A percentile compares a stretch with the other conserved stretches of the same genome.
Evolutionary conservation across 1,284 basidiomycete genomes (phyloP).

Genomic region (Pterula multifida): DNA sequence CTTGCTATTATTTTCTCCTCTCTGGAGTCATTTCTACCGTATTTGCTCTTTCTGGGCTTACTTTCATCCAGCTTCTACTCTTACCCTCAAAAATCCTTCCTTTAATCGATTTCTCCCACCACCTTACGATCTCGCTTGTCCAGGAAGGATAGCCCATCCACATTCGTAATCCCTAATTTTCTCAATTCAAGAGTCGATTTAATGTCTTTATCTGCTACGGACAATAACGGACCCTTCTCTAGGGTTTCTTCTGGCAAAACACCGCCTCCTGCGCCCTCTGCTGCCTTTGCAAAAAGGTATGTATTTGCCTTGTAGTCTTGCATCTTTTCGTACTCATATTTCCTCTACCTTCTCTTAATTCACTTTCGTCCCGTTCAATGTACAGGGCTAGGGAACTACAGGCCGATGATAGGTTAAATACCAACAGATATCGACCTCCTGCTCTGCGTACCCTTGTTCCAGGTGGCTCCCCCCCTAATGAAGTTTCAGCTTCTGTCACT

Average conservation of each 20-base stretch:
- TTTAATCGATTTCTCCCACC: conserved; percentile 1
- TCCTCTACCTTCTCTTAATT: too few species aligned
- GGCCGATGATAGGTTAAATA: conserved; percentile 55
- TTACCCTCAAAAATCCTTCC: conserved; percentile 1
- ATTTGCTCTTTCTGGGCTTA: conserved; percentile 1
- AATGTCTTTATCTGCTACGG: conserved; percentile 80
- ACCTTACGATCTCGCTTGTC: conserved; percentile 2
- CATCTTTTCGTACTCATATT: conserved; percentile 10
- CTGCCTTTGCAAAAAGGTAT: conserved; percentile 79
- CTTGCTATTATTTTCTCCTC: not conserved
- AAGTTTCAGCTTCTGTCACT: conserved; percentile 38
- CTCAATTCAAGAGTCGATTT: conserved; percentile 50
- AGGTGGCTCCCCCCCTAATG: conserved; percentile 62
- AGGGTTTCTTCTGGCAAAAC: conserved; percentile 76
- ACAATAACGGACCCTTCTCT: conserved; percentile 66
- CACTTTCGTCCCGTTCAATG: conserved; percentile 8
- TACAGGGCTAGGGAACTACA: conserved; percentile 70
- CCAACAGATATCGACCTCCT: conserved; percentile 62
- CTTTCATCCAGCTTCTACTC: not conserved
- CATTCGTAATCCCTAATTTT: conserved; percentile 77
- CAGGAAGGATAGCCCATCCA: conserved; percentile 14
- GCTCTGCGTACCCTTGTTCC: conserved; percentile 63
- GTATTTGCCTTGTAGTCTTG: conserved; percentile 13
- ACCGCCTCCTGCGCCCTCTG: conserved; percentile 80
- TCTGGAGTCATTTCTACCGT: not conserved